A percentile compares a stretch with the other conserved stretches of the same genome.
Conservation (phyloP, 257 asterid genomes). For the Solanum okadae region DNA sequence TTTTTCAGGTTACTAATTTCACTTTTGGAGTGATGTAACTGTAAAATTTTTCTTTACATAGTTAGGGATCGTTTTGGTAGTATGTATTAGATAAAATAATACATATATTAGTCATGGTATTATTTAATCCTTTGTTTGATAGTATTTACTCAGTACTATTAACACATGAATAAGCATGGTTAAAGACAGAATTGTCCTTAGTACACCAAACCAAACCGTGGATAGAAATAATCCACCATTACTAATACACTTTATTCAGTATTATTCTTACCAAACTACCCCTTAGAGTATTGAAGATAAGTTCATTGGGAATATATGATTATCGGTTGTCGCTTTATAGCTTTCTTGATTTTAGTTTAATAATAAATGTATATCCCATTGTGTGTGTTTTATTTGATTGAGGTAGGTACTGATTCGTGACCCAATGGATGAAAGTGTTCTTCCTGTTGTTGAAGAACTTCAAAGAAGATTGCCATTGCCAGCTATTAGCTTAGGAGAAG, state of each 20-base stretch:
- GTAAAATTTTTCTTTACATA: not conserved
- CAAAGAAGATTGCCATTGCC: slow-evolving; percentile 57
- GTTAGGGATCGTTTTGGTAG: not conserved
- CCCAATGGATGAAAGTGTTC: slow-evolving; percentile 64
- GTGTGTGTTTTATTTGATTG: not conserved
- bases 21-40: not conserved
- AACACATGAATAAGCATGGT: too few species aligned
- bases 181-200: too few species aligned
- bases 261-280: not conserved
- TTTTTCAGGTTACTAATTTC: not conserved
- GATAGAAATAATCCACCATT: too few species aligned
- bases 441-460: slow-evolving; percentile 75
- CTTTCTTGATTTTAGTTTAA: not conserved
- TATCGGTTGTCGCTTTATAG: not conserved
- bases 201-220: too few species aligned
- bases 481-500: slow-evolving; percentile 42
- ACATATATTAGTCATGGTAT: not conserved
- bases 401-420: slow-evolving; percentile 70
- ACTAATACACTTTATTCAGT: not conserved
- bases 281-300: not conserved
- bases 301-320: not conserved
- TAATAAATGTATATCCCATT: not conserved
- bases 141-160: not conserved
- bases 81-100: not conserved
- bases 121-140: not conserved